Conservation (phyloP, 2,329 filamentous ascomycete genomes). For the Pyricularia pennisetigena region DNA sequence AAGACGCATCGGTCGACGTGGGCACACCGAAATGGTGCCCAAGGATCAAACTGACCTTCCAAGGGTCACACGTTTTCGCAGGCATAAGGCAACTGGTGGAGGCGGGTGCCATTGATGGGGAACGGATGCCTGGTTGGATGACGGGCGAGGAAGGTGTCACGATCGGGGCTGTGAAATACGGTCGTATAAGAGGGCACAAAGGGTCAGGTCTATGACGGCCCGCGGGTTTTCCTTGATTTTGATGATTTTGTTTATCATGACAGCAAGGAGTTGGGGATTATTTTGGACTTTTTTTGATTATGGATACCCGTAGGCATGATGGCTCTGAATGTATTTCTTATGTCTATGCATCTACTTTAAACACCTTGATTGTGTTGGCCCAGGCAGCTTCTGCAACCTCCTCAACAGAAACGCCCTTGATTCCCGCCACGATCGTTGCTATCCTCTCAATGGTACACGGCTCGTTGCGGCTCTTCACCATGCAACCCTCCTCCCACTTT, state of each 20-base stretch:
- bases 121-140: slow-evolving; percentile 82
- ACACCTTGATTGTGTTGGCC: slow-evolving; percentile 72
- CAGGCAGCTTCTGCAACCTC: slow-evolving; percentile 81
- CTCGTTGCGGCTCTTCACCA: slow-evolving; percentile 95
- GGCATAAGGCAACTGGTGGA: slow-evolving; percentile 73
- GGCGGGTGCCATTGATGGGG: slow-evolving; percentile 62
- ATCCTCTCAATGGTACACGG: slow-evolving; percentile 79
- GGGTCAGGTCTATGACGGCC: slow-evolving; percentile 38
- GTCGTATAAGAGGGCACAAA: slow-evolving; percentile 51
- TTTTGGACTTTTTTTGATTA: slow-evolving; percentile 3
- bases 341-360: slow-evolving; percentile 52
- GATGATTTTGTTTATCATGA: not conserved
- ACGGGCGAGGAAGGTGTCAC: slow-evolving; percentile 79
- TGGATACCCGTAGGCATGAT: not conserved
- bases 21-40: slow-evolving; percentile 40
- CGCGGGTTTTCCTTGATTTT: slow-evolving; percentile 2
- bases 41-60: slow-evolving; percentile 56
- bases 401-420: slow-evolving; percentile 71
- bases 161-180: slow-evolving; percentile 56
- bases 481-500: slow-evolving; percentile 75
- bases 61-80: slow-evolving; percentile 70
- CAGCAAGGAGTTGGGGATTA: not conserved
- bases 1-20: slow-evolving; percentile 7
- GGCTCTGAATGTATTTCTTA: not conserved
- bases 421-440: slow-evolving; percentile 76